These are phyloP conservation scores for Carex pumila DNA, from an alignment of 176 grass and related monocot genomes.

Conservation along the genomic window DNA sequence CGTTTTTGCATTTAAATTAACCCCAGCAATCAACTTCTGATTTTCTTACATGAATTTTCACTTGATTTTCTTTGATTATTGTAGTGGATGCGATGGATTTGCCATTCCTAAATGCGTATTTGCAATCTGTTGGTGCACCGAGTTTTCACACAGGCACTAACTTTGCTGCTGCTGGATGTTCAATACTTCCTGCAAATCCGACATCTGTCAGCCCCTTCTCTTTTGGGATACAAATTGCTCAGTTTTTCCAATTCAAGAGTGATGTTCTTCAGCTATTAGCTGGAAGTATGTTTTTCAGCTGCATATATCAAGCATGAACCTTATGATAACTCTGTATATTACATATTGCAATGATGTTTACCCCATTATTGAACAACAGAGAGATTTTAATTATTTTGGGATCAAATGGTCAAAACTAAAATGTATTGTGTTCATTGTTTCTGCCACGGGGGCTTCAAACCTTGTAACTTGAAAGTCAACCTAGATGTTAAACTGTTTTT, in stretches of 20 bases:
- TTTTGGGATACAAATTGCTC: conserved; percentile 74
- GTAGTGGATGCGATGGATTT: conserved; percentile 87
- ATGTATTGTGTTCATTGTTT: background rate
- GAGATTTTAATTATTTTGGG: background rate
- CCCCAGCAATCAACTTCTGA: background rate
- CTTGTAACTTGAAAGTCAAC: background rate
- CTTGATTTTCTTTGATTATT: conserved; percentile 9
- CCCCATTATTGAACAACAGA: background rate
- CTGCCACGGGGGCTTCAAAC: background rate
- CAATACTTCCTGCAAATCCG: conserved; percentile 88
- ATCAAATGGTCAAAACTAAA: background rate
- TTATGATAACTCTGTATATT: background rate
- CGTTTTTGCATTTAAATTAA: background rate
- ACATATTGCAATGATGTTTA: background rate
- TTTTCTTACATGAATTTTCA: background rate
- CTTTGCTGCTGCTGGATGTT: conserved; percentile 89
- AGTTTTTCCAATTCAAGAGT: conserved; percentile 86
- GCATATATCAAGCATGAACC: background rate
- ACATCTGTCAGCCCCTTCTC: conserved; percentile 91
- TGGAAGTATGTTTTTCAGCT: conserved; percentile 35
- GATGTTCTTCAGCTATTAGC: conserved; percentile 58
- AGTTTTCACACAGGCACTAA: conserved; percentile 72
- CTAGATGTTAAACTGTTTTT: background rate
- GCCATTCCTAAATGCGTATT: conserved; percentile 75
- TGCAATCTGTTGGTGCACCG: conserved; percentile 76